phyloP scores from a whole-genome alignment of 148 eudicot species.

The Rheum nobile region DNA sequence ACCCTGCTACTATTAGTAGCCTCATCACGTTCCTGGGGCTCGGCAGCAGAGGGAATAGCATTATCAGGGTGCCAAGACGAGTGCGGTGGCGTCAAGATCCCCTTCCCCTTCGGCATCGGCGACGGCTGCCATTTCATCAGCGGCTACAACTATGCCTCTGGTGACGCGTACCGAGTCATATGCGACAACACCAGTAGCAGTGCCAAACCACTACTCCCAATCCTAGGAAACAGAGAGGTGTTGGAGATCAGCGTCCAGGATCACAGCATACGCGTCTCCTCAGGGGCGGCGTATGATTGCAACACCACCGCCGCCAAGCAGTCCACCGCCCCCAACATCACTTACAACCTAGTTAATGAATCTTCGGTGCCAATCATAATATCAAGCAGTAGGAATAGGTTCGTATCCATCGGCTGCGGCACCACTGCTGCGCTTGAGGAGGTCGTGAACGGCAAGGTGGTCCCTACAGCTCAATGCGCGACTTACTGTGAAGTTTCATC shows the following conservation, averaged over 20 bases:
- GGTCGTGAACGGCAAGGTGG: no score
- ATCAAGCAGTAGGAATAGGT: neutral
- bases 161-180: neutral
- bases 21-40: neutral
- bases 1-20: neutral
- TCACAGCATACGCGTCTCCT: neutral
- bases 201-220: neutral
- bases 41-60: neutral
- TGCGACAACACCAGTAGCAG: neutral
- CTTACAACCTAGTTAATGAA: neutral
- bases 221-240: neutral
- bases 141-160: no score
- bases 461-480: neutral
- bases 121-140: neutral
- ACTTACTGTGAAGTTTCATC: neutral
- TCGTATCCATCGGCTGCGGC: neutral
- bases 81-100: neutral
- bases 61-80: neutral
- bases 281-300: neutral
- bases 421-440: neutral
- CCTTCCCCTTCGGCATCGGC: neutral
- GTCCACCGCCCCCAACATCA: neutral
- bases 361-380: neutral
- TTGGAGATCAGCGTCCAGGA: neutral
- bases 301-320: neutral